phyloP scores from a whole-genome alignment of 148 eudicot genomes.

The Rhododendron henanense region DNA sequence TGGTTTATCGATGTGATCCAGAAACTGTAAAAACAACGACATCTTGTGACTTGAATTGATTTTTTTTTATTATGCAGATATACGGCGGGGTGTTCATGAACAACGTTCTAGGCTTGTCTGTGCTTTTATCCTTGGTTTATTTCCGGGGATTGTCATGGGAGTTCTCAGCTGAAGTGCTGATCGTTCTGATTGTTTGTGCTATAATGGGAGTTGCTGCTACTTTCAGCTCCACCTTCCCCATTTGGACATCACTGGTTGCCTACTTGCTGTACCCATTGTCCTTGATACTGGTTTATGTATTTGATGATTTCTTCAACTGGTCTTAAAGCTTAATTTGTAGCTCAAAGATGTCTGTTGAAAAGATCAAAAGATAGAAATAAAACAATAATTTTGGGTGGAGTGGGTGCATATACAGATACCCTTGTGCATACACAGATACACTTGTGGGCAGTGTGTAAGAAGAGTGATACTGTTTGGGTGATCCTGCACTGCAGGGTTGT shows the following conservation, averaged over 20 bases:
- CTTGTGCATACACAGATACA: background rate
- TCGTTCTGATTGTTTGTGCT: conserved; percentile 23
- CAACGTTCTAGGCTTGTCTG: conserved; percentile 32
- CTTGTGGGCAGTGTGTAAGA: too few species aligned
- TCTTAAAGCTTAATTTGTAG: background rate
- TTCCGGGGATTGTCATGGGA: conserved; percentile 33
- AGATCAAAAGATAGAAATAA: background rate
- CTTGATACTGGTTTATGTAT: conserved; percentile 24
- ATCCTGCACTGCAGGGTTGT: too few species aligned
- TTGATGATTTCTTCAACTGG: background rate
- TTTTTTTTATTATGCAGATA: conserved; percentile 24
- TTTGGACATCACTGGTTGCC: conserved; percentile 28
- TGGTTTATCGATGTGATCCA: background rate
- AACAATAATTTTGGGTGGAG: background rate
- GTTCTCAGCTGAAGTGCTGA: conserved; percentile 36
- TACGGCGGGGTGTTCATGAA: conserved; percentile 40
- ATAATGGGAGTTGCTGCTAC: conserved; percentile 22
- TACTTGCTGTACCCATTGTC: conserved; percentile 32
- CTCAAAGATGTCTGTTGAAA: background rate
- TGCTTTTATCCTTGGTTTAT: conserved; percentile 27
- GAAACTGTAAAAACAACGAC: background rate
- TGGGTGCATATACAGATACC: too few species aligned
- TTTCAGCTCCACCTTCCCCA: conserved; percentile 21
- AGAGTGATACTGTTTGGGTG: too few species aligned
- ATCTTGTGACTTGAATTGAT: conserved; percentile 1